Evolutionary conservation across 1,139 yeast species (phyloP), one percentile per base, ranked within the genome.

Genomic region (Suhomyces maxii): DNA sequence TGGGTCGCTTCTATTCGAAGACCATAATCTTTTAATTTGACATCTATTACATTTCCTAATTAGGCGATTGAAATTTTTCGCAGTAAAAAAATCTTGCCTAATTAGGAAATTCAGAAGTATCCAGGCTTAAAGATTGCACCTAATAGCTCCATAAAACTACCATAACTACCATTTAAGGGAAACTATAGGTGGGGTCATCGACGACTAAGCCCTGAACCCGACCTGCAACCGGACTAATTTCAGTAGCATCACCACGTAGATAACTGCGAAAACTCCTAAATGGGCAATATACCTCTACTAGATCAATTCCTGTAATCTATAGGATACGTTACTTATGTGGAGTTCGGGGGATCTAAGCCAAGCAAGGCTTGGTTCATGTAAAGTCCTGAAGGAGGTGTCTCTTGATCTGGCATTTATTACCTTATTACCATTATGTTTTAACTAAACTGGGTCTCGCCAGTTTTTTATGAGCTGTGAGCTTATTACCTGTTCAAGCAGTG

Each of bases 1-100:
- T 32, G 23, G 23, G 13, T 35, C 40, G 30, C 32, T 28, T 23
- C 41, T 32, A 39, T 41, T 36, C 38, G 11, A 36, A 32, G 38
- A 43, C 26, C 36, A 33, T 25, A 40, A 28, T 30, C 28, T 26
- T 34, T 34, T 18, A 45, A 36, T 31, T 46, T 42, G 46, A 42
- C 42, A 34, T 42, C 40, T 25, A 47, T 47, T 36, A 46, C 51
- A 44, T 52, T 60, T 51, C 65, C 65, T 54, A 54, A 54, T 54
- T 52, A 52, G 62, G 65, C 52, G 48, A 48, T 26, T 25, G 32
- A 26, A 9, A 9, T 28, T 28, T 34, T 41, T 42, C 45, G 46
- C 49, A 43, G 47, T n/a, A 36, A 40, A 40, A 44, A 8, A 26
- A 35, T 23, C 39, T 53, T 60, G 36, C 64, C 63, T 47, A 50